Evolutionary conservation across 1,284 basidiomycete species (phyloP), one percentile per base, ranked within the genome.

Genomic region (Trichosporon faecale): DNA sequence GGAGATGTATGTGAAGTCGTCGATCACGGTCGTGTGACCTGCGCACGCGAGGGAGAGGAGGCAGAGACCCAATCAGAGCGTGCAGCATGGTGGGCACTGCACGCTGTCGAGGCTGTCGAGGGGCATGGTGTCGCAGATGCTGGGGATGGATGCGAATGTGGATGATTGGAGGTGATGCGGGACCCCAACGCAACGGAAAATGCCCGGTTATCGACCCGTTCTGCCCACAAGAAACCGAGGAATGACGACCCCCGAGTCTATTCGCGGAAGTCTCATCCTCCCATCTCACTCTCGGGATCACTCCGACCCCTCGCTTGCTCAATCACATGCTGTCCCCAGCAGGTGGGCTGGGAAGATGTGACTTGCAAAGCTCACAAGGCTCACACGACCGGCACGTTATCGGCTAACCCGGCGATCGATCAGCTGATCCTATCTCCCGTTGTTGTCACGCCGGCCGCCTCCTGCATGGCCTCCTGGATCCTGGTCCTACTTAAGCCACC

Each of bases 401-500:
- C 49, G 49, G 49, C 49, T 52, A 52, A 52, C n/a, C 49, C 49
- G 49, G 49, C 16, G n/a, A 25, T 52, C 49, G 21, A 52, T 52
- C 49, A 52, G 49, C 49, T 52, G 49, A 52, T 52, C 5, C 23
- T 1, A 8, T 21, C 18, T 9, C 57, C 14, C 9, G 18, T 29
- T 29, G 57, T 6, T n/a, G 55, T 61, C 57, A 61, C 57, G 57
- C 57, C n/a, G n/a, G n/a, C n/a, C n/a, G n/a, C n/a, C n/a, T n/a
- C n/a, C n/a, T n/a, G n/a, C n/a, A n/a, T n/a, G n/a, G n/a, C n/a
- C n/a, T n/a, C n/a, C n/a, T n/a, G n/a, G n/a, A n/a, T n/a, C n/a
- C n/a, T n/a, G n/a, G n/a, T n/a, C n/a, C 55, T 61, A 61, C 57
- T 31, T 61, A 61, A 61, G 57, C 57, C 57, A 33, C 57, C 27